Evolutionary conservation across 169 alveolate species (phyloP), one percentile per base, ranked within the genome.

Genomic region (Sarcocystis neurona): DNA sequence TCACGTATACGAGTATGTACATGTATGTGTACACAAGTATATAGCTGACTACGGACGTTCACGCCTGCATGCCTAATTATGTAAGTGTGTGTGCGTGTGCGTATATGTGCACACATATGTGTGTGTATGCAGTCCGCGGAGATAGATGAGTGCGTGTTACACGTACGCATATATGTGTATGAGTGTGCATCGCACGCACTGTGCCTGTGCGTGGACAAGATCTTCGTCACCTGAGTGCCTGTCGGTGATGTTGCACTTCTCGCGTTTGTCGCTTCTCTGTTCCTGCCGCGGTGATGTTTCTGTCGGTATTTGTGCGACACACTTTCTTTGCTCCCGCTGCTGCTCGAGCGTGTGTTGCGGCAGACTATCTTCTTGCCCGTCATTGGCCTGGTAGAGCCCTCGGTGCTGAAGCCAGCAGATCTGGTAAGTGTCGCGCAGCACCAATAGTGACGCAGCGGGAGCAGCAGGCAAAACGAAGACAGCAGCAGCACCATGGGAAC

Each of bases 341-440:
- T n/a, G 27, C 96, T 60, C 93, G 96, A 4, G 92, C n/a, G 10
- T 34, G 8, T 18, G 3, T 79, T 82, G 2, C 47, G 95, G 85
- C 94, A 98, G 96, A 98, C 99, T 6, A 97, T 98, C 72, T 99
- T 97, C 93, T 97, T 98, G 27, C 99, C 99, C 34, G 99, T 98
- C 30, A 98, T 98, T 39, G 99, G 99, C 3, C 95, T 98, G 87
- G 98, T 98, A 5, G 98, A 96, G 27, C 98, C 97, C 27, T 94
- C 96, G 4, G 96, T 96, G 88, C 94, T 97, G 58, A 96, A 95
- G 89, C 99, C 99, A 3, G 91, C 92, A 18, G 93, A 91, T 53
- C 46, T 90, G 80, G 89, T 89, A 23, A 18, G 89, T 10, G 41
- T 37, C 47, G n/a, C n/a, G n/a, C n/a, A n/a, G n/a, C n/a, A n/a